Evolutionary conservation across 352 stramenopile genomes (phyloP), one percentile per base, ranked within the genome.

Genomic region (Thalassiosira mediterranea): DNA sequence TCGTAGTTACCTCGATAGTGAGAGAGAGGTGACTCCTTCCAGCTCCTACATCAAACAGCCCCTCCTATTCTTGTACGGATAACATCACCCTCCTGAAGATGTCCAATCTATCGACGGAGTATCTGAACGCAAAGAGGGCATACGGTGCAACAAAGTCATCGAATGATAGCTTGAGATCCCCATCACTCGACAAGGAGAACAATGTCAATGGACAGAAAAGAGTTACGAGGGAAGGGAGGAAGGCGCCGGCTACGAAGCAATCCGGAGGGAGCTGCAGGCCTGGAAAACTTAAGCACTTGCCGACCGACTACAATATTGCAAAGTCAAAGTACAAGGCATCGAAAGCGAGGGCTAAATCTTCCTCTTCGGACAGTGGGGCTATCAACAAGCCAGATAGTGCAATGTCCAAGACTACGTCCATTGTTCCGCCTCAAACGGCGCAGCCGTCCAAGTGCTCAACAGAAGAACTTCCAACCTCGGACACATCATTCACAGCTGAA

Each of bases 181-280:
- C n/a, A n/a, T n/a, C n/a, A n/a, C 29, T n/a, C 4, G 37, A 21
- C 19, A 76, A 76, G 62, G 57, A 63, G 57, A 69, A 69, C 51
- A 61, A 61, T 37, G n/a, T n/a, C n/a, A n/a, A n/a, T n/a, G n/a
- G n/a, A n/a, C 32, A 34, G 17, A 13, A 19, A 19, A 25, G 25
- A 65, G 1, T 28, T 60, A 1, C 4, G 17, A 15, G 29, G 40
- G 40, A 40, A 19, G 2, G 21, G 34, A 32, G 10, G 17, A 66
- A 54, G 29, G 25, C 13, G 31, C n/a, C 54, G 42, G 13, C 42
- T 28, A 32, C n/a, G 8, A 21, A 28, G 11, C 52, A 58, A 31
- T 17, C 21, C 13, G 44, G 44, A 26, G 26, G 15, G 17, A 28
- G 51, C 21, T 28, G 0, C 17, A 60, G 31, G 21, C 15, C 19